Conservation (phyloP, 2,329 filamentous ascomycete genomes). For the Aureobasidium namibiae region DNA sequence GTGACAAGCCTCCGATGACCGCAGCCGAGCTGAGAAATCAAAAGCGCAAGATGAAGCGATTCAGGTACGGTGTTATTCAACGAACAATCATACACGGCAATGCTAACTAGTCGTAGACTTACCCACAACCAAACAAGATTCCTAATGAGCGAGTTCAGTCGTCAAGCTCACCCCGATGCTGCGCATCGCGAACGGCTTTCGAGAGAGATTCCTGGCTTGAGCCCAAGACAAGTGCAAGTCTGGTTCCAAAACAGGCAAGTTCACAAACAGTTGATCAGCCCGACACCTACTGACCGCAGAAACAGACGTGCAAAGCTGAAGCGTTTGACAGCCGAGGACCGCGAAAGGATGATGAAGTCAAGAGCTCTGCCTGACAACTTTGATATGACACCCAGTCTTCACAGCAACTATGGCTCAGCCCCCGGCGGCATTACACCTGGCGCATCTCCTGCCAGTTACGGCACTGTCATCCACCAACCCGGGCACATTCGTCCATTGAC, state of each 20-base stretch:
- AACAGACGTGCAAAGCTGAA: slow-evolving; percentile 53
- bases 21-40: slow-evolving; percentile 41
- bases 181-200: slow-evolving; percentile 81
- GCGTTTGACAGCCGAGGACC: slow-evolving; percentile 52
- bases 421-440: slow-evolving; percentile 41
- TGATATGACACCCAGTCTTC: slow-evolving; percentile 50
- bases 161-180: slow-evolving; percentile 88
- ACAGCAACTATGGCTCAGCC: slow-evolving; percentile 43
- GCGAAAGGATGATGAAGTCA: slow-evolving; percentile 53
- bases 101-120: slow-evolving; percentile 48
- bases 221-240: slow-evolving; percentile 87
- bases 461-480: slow-evolving; percentile 19
- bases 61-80: slow-evolving; percentile 47
- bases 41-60: slow-evolving; percentile 61
- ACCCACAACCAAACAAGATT: slow-evolving; percentile 97
- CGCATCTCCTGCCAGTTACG: slow-evolving; percentile 35
- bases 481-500: slow-evolving; percentile 61
- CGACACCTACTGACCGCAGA: not conserved
- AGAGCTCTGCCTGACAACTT: slow-evolving; percentile 52
- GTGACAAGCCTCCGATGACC: slow-evolving; percentile 29
- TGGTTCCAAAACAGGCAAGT: slow-evolving; percentile 96
- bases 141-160: slow-evolving; percentile 92
- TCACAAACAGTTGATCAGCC: slow-evolving; percentile 14
- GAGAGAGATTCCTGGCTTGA: slow-evolving; percentile 82
- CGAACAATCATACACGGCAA: not conserved